These are phyloP conservation scores for Populus davidiana DNA, from an alignment of 345 rosid genomes.

Conservation along the genomic window DNA sequence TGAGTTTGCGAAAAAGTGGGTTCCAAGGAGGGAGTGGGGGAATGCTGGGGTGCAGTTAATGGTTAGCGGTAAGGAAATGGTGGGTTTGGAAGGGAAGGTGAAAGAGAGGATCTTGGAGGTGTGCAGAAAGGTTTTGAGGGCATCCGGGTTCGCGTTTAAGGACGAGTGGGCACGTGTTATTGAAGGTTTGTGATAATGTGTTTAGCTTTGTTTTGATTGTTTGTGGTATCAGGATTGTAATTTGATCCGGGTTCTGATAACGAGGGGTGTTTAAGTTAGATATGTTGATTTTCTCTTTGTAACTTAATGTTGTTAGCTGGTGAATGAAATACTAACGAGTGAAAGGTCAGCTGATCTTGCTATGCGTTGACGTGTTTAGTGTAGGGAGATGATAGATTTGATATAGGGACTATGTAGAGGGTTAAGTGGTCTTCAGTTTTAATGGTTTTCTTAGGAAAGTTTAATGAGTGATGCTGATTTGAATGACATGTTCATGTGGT, in stretches of 20 bases:
- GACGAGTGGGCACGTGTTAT: constrained; percentile 41
- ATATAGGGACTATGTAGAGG: not conserved
- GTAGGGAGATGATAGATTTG: not conserved
- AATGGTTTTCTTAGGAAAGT: not conserved
- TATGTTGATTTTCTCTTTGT: not conserved
- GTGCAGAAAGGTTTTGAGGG: constrained; percentile 34
- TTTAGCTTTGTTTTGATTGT: not conserved
- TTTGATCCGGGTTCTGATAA: not conserved
- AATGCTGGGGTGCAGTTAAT: constrained; percentile 34
- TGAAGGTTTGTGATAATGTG: constrained; percentile 22
- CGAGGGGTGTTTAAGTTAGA: not conserved
- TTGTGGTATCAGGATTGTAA: too few species aligned
- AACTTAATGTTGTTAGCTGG: not conserved
- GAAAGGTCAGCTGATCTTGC: not conserved
- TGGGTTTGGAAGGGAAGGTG: constrained; percentile 15
- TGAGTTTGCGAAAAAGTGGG: constrained; percentile 29
- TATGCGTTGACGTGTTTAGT: not conserved
- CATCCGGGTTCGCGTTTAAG: constrained; percentile 39
- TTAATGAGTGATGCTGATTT: not conserved
- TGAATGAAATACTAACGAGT: not conserved
- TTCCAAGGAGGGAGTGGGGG: constrained; percentile 39
- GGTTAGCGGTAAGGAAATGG: constrained; percentile 21
- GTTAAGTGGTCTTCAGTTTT: not conserved
- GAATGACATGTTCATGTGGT: not conserved
- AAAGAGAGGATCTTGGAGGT: constrained; percentile 24